Percentiles rank a stretch among this genome's conserved stretches.
Conservation (phyloP, 148 eudicot genomes). For the Limonium bicolor region DNA sequence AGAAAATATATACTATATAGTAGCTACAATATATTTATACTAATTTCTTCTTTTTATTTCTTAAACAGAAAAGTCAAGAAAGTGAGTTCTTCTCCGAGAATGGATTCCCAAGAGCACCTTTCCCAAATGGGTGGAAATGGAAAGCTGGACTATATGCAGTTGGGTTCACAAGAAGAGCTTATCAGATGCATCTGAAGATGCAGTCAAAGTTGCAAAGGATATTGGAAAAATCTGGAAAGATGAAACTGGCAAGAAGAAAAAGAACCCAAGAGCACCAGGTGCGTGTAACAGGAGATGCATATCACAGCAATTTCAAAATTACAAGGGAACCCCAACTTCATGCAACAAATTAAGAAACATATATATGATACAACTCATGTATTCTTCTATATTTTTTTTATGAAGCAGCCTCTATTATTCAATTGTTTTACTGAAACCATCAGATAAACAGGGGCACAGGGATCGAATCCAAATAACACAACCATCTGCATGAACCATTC, state of each 20-base stretch:
- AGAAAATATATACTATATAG: too few relatives aligned
- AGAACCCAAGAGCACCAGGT: conserved; percentile 4
- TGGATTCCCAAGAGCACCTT: conserved; percentile 82
- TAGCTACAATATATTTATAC: too few relatives aligned
- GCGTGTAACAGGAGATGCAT: conserved; percentile 8
- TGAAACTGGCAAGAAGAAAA: conserved; percentile 1
- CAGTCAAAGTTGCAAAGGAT: conserved; percentile 52
- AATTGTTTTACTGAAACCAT: too few relatives aligned
- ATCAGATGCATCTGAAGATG: conserved; percentile 67
- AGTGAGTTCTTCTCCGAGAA: conserved; percentile 54
- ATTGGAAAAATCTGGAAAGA: conserved; percentile 12
- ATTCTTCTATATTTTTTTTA: too few relatives aligned
- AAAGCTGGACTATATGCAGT: conserved; percentile 73
- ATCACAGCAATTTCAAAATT: conserved; percentile 2
- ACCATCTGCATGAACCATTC: too few relatives aligned
- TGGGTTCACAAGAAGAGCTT: conserved; percentile 79
- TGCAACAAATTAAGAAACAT: too few relatives aligned
- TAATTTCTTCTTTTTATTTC: conserved; percentile 17
- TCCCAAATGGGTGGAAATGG: conserved; percentile 88
- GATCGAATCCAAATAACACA: too few relatives aligned
- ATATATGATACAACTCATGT: too few relatives aligned
- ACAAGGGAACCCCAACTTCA: neutral
- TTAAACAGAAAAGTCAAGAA: conserved; percentile 20
- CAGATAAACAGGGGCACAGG: too few relatives aligned
- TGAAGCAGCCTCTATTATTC: too few relatives aligned